Evolutionary conservation across 2,329 filamentous ascomycete genomes (phyloP).

Genomic region (Colletotrichum sp.): DNA sequence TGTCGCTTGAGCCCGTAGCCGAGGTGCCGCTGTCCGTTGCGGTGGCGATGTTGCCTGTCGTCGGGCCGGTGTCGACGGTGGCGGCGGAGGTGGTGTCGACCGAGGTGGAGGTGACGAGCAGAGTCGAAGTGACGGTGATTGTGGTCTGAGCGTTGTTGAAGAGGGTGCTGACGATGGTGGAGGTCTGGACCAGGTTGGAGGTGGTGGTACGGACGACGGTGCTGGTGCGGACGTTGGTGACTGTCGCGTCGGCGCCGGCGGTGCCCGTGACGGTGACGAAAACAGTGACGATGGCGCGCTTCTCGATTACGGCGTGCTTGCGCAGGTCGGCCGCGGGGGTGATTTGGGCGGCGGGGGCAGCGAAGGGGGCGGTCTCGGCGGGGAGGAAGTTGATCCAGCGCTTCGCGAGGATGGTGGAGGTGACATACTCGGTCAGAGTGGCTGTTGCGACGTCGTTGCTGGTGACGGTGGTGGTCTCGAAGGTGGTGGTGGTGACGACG

Average conservation of each 20-base stretch:
- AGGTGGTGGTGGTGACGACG: conserved; percentile 37
- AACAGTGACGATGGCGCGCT: conserved; percentile 38
- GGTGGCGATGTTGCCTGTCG: conserved; percentile 28
- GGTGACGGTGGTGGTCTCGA: conserved; percentile 42
- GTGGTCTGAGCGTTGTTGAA: conserved; percentile 41
- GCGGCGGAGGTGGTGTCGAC: conserved; percentile 34
- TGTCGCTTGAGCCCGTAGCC: conserved; percentile 2
- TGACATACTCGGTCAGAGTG: conserved; percentile 38
- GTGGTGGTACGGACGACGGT: conserved; percentile 33
- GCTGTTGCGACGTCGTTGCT: conserved; percentile 37
- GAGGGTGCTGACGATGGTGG: conserved; percentile 19
- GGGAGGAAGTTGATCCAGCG: conserved; percentile 32
- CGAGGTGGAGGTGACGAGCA: conserved; percentile 36
- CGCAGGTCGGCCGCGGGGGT: conserved; percentile 21
- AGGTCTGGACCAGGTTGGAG: conserved; percentile 29
- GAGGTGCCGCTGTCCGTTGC: conserved; percentile 7
- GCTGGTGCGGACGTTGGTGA: conserved; percentile 6
- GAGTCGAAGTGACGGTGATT: conserved; percentile 40
- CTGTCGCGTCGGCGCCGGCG: conserved; percentile 27
- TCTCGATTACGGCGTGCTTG: conserved; percentile 30
- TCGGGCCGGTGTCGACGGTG: conserved; percentile 24
- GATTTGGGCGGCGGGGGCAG: conserved; percentile 19
- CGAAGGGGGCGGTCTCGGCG: conserved; percentile 29
- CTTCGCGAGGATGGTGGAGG: conserved; percentile 39
- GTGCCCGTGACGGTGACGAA: conserved; percentile 37